These are phyloP conservation scores for Metarhizium brunneum DNA, from an alignment of 2,329 filamentous ascomycete genomes.

Conservation along the genomic window DNA sequence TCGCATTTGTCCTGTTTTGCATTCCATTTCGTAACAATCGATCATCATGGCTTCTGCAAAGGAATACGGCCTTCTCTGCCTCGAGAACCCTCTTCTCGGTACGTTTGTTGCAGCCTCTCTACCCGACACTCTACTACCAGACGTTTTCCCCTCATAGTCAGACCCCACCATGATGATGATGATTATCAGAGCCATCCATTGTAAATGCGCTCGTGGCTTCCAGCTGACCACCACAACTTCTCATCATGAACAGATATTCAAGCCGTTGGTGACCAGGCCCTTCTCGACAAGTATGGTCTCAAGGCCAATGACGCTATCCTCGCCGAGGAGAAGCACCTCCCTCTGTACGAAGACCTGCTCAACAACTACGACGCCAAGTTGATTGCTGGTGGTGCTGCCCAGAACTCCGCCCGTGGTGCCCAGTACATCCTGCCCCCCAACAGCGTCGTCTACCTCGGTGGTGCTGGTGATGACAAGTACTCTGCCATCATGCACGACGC, in stretches of 20 bases:
- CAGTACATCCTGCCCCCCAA: slow-evolving; percentile 90
- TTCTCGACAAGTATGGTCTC: slow-evolving; percentile 86
- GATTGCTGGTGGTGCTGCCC: slow-evolving; percentile 90
- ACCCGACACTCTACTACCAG: not conserved
- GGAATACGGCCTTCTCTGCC: slow-evolving; percentile 80
- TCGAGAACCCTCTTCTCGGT: slow-evolving; percentile 98
- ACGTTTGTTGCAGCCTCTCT: slow-evolving; percentile 20
- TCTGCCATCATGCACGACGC: slow-evolving; percentile 79
- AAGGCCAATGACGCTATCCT: slow-evolving; percentile 98
- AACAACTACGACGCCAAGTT: slow-evolving; percentile 88
- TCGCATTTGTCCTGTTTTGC: not conserved
- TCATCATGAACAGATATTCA: slow-evolving; percentile 68
- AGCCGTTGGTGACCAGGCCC: slow-evolving; percentile 68
- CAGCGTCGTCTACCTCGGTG: slow-evolving; percentile 88
- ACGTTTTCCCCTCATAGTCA: not conserved
- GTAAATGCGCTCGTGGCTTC: not conserved
- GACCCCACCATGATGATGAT: not conserved
- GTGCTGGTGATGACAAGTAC: slow-evolving; percentile 93
- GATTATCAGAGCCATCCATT: not conserved
- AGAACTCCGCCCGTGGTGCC: slow-evolving; percentile 94
- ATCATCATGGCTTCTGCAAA: slow-evolving; percentile 59
- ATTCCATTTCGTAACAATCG: not conserved
- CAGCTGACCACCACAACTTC: not conserved
- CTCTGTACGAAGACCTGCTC: slow-evolving; percentile 87
- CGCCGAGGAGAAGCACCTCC: slow-evolving; percentile 81